Evolutionary conservation across 2,329 filamentous ascomycete species (phyloP).

Genomic region (Venturia nashicola): DNA sequence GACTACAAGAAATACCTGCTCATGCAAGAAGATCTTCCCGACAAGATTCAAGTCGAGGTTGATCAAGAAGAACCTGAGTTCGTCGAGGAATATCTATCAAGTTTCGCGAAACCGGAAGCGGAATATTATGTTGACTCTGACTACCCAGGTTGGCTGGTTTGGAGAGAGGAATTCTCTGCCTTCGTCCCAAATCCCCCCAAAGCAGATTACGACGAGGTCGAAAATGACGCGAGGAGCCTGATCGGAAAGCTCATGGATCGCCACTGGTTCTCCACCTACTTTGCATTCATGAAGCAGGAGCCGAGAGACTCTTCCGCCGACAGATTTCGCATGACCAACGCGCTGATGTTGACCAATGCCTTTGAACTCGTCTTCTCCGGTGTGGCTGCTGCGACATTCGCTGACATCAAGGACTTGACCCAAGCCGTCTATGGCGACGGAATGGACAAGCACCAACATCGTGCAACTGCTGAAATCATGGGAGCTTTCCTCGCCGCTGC

Average conservation of each 20-base stretch:
- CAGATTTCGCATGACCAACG: conserved; percentile 79
- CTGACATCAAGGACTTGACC: conserved; percentile 76
- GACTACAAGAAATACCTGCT: conserved; percentile 77
- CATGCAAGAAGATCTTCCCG: conserved; percentile 64
- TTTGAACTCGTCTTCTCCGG: conserved; percentile 83
- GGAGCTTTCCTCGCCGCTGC: conserved; percentile 74
- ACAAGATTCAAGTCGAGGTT: conserved; percentile 64
- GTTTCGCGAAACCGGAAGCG: conserved; percentile 64
- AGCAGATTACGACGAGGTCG: conserved; percentile 70
- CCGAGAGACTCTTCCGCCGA: conserved; percentile 72
- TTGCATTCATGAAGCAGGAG: conserved; percentile 92
- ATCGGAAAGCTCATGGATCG: conserved; percentile 72
- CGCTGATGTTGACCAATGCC: conserved; percentile 75
- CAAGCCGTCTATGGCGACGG: conserved; percentile 76
- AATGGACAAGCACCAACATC: conserved; percentile 93
- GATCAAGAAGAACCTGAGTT: conserved; percentile 55
- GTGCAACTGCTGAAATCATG: conserved; percentile 87
- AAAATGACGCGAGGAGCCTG: conserved; percentile 59
- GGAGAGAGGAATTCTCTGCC: conserved; percentile 77
- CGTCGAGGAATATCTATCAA: conserved; percentile 65
- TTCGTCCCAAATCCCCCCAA: conserved; percentile 59
- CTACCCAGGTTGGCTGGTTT: conserved; percentile 91
- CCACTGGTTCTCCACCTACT: conserved; percentile 78
- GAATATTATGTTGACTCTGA: conserved; percentile 88
- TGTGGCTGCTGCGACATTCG: conserved; percentile 63